Conservation (phyloP, 306 rosid genomes). For the Lithocarpus polystachyus region DNA sequence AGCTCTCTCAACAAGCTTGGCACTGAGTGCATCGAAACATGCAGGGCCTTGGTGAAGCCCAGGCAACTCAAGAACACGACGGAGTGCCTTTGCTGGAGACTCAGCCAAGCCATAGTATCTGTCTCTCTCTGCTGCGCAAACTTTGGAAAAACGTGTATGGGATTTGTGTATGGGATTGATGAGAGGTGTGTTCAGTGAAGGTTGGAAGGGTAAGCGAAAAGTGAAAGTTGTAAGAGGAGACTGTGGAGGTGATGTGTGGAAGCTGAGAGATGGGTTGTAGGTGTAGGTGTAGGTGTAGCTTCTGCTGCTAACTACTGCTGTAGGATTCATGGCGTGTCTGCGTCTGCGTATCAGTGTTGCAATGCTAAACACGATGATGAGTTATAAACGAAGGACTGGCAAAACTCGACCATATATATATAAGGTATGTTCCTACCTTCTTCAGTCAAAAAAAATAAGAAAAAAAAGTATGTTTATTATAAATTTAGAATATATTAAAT, state of each 20-base stretch:
- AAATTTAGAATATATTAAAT: too few species aligned
- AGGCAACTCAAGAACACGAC: conserved; percentile 47
- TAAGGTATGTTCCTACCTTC: too few species aligned
- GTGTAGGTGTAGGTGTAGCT: background rate
- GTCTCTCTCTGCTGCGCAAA: conserved; percentile 20
- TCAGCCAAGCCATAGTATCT: conserved; percentile 7
- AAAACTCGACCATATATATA: too few species aligned
- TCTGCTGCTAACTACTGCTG: conserved; percentile 3
- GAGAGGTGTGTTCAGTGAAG: background rate
- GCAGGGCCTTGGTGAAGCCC: conserved; percentile 88
- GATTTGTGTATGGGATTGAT: background rate
- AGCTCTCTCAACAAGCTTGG: conserved; percentile 67
- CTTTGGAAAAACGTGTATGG: background rate
- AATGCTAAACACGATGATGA: background rate
- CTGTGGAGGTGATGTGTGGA: background rate
- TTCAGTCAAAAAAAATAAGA: too few species aligned
- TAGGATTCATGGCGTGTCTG: conserved; percentile 10
- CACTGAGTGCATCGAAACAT: conserved; percentile 84
- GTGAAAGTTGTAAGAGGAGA: conserved; percentile 1
- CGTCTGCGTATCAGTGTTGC: background rate
- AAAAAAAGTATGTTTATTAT: too few species aligned
- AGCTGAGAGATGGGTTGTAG: background rate
- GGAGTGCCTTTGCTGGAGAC: conserved; percentile 53
- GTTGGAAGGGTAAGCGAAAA: background rate
- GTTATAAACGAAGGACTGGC: too few species aligned